phyloP scores from a whole-genome alignment of 164 flowering plant species.

The Paratinospora sagittata region DNA sequence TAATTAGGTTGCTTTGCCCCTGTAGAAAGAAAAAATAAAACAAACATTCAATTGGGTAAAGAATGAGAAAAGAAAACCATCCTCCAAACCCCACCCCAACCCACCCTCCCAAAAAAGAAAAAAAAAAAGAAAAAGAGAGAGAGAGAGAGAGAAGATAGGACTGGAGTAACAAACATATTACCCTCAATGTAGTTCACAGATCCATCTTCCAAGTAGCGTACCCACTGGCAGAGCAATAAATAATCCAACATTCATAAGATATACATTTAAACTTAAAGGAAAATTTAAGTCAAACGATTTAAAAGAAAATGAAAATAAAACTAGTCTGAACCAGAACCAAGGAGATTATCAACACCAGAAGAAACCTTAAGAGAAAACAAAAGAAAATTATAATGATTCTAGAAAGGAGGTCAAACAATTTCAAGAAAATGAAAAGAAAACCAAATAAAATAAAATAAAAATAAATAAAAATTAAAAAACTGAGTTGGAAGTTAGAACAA shows the following conservation, averaged over 20 bases:
- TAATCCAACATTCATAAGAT: conserved; percentile 2
- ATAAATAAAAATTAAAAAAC: background rate
- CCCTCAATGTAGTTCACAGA: conserved; percentile 88
- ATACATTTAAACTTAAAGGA: background rate
- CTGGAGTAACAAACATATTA: conserved; percentile 16
- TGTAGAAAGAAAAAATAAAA: conserved; percentile 18
- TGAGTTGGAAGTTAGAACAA: background rate
- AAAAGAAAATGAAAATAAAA: background rate
- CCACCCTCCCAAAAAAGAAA: background rate
- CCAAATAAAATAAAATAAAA: no score
- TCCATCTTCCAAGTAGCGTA: conserved; percentile 89
- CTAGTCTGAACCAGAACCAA: background rate
- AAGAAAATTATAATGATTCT: background rate
- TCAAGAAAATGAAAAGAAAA: background rate
- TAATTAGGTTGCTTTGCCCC: conserved; percentile 96
- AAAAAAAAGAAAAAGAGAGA: no score
- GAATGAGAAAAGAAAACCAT: no score
- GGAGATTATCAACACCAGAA: background rate
- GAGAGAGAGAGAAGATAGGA: background rate
- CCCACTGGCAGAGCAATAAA: conserved; percentile 59
- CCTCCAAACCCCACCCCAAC: no score
- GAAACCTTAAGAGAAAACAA: background rate
- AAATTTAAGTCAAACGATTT: background rate
- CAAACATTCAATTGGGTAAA: no score
- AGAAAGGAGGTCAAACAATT: background rate